A percentile compares a stretch with the other conserved stretches of the same genome.
Conservation (phyloP, 1,284 basidiomycete species). For the Sanghuangporus baumii region DNA sequence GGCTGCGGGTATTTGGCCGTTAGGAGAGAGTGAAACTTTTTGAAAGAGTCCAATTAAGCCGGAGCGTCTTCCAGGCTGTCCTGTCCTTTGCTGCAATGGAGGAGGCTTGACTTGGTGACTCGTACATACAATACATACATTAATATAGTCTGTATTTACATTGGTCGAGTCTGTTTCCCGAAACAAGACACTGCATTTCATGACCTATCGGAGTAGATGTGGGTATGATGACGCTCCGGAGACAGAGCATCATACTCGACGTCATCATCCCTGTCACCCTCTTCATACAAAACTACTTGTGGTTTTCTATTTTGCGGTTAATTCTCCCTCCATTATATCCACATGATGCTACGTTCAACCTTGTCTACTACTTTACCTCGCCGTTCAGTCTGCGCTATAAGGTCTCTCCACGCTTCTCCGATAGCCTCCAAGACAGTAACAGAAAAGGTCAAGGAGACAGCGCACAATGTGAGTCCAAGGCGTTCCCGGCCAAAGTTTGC, state of each 20-base stretch:
- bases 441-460: slow-evolving; percentile 58
- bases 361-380: slow-evolving; percentile 20
- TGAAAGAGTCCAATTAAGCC: slow-evolving; percentile 68
- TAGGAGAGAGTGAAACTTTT: slow-evolving; percentile 34
- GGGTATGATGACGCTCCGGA: neutral
- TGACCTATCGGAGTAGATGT: neutral
- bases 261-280: slow-evolving; percentile 5
- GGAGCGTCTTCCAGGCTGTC: slow-evolving; percentile 54
- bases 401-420: slow-evolving; percentile 44
- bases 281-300: neutral
- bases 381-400: slow-evolving; percentile 23
- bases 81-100: slow-evolving; percentile 36
- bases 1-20: slow-evolving; percentile 46
- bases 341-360: slow-evolving; percentile 24
- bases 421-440: slow-evolving; percentile 44
- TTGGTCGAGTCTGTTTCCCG: neutral
- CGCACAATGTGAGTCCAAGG: slow-evolving; percentile 42
- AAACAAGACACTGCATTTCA: too few species aligned
- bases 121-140: too few species aligned
- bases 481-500: neutral
- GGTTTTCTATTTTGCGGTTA: neutral
- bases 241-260: neutral
- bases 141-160: too few species aligned
- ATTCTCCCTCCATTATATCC: neutral
- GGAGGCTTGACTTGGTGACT: slow-evolving; percentile 72